Percentiles rank a stretch among this genome's conserved stretches.
phyloP scores from a whole-genome alignment of 2,329 filamentous ascomycete genomes.

The Elsinoe australis region DNA sequence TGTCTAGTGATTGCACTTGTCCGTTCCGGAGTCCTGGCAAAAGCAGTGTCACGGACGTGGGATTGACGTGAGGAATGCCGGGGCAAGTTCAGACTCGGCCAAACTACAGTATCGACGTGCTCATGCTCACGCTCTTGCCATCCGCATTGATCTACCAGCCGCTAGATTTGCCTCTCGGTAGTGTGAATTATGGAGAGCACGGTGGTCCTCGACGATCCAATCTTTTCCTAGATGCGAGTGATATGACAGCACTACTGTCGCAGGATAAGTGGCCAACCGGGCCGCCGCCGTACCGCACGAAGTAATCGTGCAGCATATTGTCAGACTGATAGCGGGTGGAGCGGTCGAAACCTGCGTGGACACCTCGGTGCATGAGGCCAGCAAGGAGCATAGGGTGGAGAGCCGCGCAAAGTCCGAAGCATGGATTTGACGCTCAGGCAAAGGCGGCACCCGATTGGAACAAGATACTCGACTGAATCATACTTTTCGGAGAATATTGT shows the following conservation, averaged over 20 bases:
- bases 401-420: constrained; percentile 11
- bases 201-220: background rate
- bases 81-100: constrained; percentile 7
- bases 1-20: constrained; percentile 10
- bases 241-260: background rate
- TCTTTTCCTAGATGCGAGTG: constrained; percentile 6
- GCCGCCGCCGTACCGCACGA: background rate
- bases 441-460: constrained; percentile 6
- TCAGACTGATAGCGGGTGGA: constrained; percentile 6
- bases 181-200: constrained; percentile 10
- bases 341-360: constrained; percentile 4
- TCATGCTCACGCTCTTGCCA: background rate
- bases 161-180: constrained; percentile 3
- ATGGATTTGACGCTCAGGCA: background rate
- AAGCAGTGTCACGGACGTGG: constrained; percentile 12
- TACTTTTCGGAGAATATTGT: background rate
- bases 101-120: background rate
- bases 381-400: constrained; percentile 12
- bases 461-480: constrained; percentile 3
- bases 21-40: constrained; percentile 15
- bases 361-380: constrained; percentile 10
- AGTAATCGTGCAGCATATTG: constrained; percentile 1
- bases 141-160: background rate
- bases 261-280: constrained; percentile 2
- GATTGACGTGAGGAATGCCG: constrained; percentile 16